Evolutionary conservation across 495 filamentous ascomycete species (phyloP).

Genomic region (Letharia lupina): DNA sequence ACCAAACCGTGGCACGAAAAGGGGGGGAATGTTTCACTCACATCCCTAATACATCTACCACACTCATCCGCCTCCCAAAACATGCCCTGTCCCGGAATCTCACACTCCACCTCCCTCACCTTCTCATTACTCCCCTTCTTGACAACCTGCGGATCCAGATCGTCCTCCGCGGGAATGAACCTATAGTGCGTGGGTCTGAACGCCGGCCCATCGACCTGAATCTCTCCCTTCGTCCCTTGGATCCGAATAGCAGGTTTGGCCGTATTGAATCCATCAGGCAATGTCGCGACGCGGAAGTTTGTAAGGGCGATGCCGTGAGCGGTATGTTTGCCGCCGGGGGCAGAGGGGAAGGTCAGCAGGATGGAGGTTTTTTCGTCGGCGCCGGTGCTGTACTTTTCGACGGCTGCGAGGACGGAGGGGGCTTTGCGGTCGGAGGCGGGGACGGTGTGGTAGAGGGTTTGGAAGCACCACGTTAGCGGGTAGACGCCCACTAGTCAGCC

Average conservation of each 20-base stretch:
- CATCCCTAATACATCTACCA: slow-evolving; percentile 73
- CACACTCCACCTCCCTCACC: slow-evolving; percentile 51
- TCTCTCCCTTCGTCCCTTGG: slow-evolving; percentile 78
- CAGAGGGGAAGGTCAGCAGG: slow-evolving; percentile 65
- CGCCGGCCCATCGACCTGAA: slow-evolving; percentile 68
- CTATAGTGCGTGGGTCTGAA: slow-evolving; percentile 62
- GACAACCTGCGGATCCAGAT: slow-evolving; percentile 32
- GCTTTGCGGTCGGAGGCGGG: slow-evolving; percentile 44
- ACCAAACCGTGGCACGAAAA: background rate
- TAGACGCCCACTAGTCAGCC: slow-evolving; percentile 61
- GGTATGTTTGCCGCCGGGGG: slow-evolving; percentile 38
- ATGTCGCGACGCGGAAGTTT: slow-evolving; percentile 55
- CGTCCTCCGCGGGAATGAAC: slow-evolving; percentile 41
- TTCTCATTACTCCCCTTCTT: slow-evolving; percentile 37
- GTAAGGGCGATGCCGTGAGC: slow-evolving; percentile 75
- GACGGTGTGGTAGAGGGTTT: slow-evolving; percentile 75
- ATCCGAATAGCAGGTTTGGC: slow-evolving; percentile 68
- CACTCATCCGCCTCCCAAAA: slow-evolving; percentile 94
- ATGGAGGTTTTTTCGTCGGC: slow-evolving; percentile 78
- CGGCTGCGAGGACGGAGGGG: slow-evolving; percentile 52
- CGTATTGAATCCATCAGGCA: slow-evolving; percentile 54
- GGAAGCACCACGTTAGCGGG: slow-evolving; percentile 87
- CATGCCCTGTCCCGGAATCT: slow-evolving; percentile 71
- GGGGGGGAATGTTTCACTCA: background rate
- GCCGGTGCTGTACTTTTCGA: slow-evolving; percentile 66